phyloP scores from a whole-genome alignment of 2,329 filamentous ascomycete species.

The Lachnellula occidentalis region DNA sequence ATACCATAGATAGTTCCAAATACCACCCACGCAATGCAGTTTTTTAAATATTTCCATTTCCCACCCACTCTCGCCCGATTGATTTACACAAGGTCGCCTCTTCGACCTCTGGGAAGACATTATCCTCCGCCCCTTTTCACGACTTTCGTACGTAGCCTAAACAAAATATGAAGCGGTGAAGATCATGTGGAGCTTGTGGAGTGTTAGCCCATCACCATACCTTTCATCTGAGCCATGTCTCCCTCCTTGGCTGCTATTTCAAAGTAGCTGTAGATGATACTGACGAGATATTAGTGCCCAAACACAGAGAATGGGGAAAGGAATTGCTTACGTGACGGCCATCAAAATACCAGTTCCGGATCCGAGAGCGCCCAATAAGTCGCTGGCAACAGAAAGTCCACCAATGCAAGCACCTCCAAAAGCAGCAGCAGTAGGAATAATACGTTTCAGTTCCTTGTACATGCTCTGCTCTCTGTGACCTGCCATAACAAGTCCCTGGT shows the following conservation, averaged over 20 bases:
- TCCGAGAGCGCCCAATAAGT: constrained; percentile 91
- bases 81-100: constrained; percentile 11
- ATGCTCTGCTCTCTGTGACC: constrained; percentile 99
- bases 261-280: constrained; percentile 99
- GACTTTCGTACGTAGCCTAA: constrained; percentile 19
- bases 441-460: constrained; percentile 99
- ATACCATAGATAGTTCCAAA: constrained; percentile 12
- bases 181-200: background rate
- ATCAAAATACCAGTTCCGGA: constrained; percentile 96
- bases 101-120: background rate
- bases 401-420: constrained; percentile 99
- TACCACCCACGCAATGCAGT: constrained; percentile 18
- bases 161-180: constrained; percentile 22
- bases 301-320: constrained; percentile 4
- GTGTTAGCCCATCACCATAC: constrained; percentile 59
- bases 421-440: constrained; percentile 95
- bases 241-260: constrained; percentile 99
- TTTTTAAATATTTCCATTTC: constrained; percentile 5
- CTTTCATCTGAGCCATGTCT: constrained; percentile 65
- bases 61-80: background rate
- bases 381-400: constrained; percentile 89
- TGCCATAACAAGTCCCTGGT: constrained; percentile 98
- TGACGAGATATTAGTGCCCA: constrained; percentile 40
- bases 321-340: constrained; percentile 83
- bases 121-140: constrained; percentile 4